A percentile compares a stretch with the other conserved stretches of the same genome.
Evolutionary conservation across 2,329 filamentous ascomycete species (phyloP).

Genomic region (Diaporthe vexans): DNA sequence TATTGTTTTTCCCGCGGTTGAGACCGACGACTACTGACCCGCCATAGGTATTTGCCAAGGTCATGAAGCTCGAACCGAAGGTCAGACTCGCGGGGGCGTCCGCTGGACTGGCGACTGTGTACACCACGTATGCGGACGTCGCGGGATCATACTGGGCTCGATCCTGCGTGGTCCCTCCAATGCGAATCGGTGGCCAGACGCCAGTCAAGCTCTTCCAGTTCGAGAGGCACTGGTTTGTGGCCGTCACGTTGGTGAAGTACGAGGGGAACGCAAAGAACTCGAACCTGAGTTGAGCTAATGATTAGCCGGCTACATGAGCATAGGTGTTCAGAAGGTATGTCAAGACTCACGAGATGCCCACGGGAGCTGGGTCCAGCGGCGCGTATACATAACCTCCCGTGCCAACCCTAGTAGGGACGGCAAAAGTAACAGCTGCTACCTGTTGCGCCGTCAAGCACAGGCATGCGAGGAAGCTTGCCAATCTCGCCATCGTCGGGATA

Average conservation of each 20-base stretch:
- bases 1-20: slow-evolving; percentile 66
- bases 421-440: slow-evolving; percentile 39
- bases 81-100: slow-evolving; percentile 65
- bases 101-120: slow-evolving; percentile 60
- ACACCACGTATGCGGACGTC: slow-evolving; percentile 62
- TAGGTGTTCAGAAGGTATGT: background rate
- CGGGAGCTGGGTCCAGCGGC: slow-evolving; percentile 38
- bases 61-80: slow-evolving; percentile 66
- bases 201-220: slow-evolving; percentile 66
- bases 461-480: slow-evolving; percentile 8
- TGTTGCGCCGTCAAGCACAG: slow-evolving; percentile 21
- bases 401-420: slow-evolving; percentile 34
- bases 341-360: slow-evolving; percentile 39
- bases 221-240: slow-evolving; percentile 64
- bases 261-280: slow-evolving; percentile 70
- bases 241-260: slow-evolving; percentile 65
- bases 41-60: slow-evolving; percentile 61
- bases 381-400: slow-evolving; percentile 34
- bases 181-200: slow-evolving; percentile 66
- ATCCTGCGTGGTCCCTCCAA: slow-evolving; percentile 72
- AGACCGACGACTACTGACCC: slow-evolving; percentile 67
- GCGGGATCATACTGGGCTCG: slow-evolving; percentile 64
- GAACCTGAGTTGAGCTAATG: slow-evolving; percentile 52
- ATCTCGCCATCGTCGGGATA: slow-evolving; percentile 12
- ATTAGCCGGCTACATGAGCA: background rate